These are phyloP conservation scores for Penicillium manginii DNA, from an alignment of 495 filamentous ascomycete species.

Conservation along the genomic window DNA sequence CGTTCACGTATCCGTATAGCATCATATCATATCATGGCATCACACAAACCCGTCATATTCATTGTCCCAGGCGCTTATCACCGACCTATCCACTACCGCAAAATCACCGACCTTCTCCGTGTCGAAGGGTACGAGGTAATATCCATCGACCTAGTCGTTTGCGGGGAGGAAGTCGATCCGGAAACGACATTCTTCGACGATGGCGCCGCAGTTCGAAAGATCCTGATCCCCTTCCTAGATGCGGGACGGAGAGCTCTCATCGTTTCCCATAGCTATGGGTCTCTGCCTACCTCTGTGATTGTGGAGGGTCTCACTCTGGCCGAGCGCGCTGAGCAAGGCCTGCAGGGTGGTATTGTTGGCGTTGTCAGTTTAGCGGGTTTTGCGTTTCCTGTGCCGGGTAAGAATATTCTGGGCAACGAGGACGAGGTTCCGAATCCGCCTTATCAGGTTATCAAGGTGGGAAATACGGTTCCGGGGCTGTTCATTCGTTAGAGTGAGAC, in stretches of 20 bases:
- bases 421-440: conserved; percentile 4
- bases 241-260: conserved; percentile 17
- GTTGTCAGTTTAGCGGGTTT: conserved; percentile 20
- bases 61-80: conserved; percentile 22
- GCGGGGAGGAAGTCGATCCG: conserved; percentile 11
- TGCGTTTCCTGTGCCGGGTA: conserved; percentile 13
- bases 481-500: background rate
- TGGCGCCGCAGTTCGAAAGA: conserved; percentile 7
- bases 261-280: conserved; percentile 23
- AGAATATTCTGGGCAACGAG: conserved; percentile 15
- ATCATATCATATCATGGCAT: conserved; percentile 11
- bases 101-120: conserved; percentile 10
- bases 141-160: conserved; percentile 8
- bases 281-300: conserved; percentile 6
- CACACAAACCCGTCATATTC: conserved; percentile 19
- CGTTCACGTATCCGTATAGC: too few species aligned
- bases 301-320: conserved; percentile 12
- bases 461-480: background rate
- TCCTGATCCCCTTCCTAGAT: conserved; percentile 16
- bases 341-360: conserved; percentile 15
- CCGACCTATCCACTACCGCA: conserved; percentile 20
- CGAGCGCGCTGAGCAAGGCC: conserved; percentile 16
- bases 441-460: conserved; percentile 17
- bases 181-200: conserved; percentile 13
- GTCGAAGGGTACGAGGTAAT: conserved; percentile 18